Percentiles rank a stretch among this genome's conserved stretches.
Evolutionary conservation across 2,329 filamentous ascomycete species (phyloP).

Genomic region (Fusarium phyllophilum): DNA sequence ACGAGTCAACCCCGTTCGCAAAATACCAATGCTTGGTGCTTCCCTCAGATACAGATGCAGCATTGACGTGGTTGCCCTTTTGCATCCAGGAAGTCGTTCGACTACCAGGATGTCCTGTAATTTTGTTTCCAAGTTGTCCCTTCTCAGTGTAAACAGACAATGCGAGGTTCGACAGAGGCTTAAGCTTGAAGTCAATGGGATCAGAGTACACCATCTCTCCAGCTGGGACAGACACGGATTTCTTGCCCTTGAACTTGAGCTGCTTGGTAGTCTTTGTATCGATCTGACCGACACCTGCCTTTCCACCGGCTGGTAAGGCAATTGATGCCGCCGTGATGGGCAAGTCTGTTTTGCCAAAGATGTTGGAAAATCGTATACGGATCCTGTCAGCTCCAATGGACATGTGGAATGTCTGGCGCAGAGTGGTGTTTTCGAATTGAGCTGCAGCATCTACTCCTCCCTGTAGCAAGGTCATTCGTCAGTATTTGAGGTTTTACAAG

Average conservation of each 20-base stretch:
- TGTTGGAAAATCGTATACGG: constrained; percentile 27
- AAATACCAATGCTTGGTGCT: constrained; percentile 34
- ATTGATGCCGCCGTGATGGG: constrained; percentile 21
- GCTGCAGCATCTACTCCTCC: constrained; percentile 8
- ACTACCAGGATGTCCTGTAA: constrained; percentile 29
- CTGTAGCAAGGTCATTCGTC: not conserved
- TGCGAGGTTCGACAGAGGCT: constrained; percentile 20
- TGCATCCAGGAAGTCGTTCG: constrained; percentile 33
- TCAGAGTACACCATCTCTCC: constrained; percentile 23
- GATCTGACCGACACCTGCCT: constrained; percentile 15
- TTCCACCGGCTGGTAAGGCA: constrained; percentile 8
- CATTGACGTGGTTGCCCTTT: constrained; percentile 21
- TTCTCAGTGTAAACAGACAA: constrained; percentile 24
- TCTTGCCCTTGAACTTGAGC: constrained; percentile 16
- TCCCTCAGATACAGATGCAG: constrained; percentile 18
- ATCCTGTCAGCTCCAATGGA: constrained; percentile 18
- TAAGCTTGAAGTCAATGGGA: constrained; percentile 17
- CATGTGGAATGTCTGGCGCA: constrained; percentile 25
- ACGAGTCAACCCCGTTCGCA: constrained; percentile 16
- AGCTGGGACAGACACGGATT: constrained; percentile 1
- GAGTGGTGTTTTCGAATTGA: constrained; percentile 26
- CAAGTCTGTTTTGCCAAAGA: constrained; percentile 22
- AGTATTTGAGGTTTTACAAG: not conserved
- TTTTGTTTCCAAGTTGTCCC: constrained; percentile 18
- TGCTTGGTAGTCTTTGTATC: constrained; percentile 2